A percentile compares a stretch with the other conserved stretches of the same genome.
Evolutionary conservation across 257 asterid genomes (phyloP).

Genomic region (Osmanthus fragrans): DNA sequence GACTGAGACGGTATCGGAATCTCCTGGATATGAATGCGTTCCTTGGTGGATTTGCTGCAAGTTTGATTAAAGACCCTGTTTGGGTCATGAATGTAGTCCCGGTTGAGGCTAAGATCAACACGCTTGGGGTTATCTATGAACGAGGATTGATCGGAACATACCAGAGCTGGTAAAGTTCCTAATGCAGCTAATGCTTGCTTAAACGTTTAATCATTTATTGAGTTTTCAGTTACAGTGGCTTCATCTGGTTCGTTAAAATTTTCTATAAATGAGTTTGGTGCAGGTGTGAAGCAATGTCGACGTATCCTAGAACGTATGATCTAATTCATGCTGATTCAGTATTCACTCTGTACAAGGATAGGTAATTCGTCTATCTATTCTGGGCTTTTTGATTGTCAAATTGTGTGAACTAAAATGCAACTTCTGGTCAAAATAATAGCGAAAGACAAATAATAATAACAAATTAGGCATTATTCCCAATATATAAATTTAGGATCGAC

Average conservation of each 20-base stretch:
- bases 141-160: constrained; percentile 87
- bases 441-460: background rate
- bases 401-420: background rate
- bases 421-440: background rate
- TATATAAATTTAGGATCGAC: no score
- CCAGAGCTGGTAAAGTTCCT: constrained; percentile 63
- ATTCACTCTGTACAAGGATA: constrained; percentile 64
- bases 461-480: no score
- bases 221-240: background rate
- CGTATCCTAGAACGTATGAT: constrained; percentile 87
- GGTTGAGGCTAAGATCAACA: constrained; percentile 54
- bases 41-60: constrained; percentile 89
- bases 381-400: background rate
- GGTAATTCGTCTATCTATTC: constrained; percentile 28
- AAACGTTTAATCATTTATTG: background rate
- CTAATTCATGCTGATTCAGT: constrained; percentile 76
- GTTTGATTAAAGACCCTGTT: constrained; percentile 50
- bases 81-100: constrained; percentile 94
- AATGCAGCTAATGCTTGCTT: background rate
- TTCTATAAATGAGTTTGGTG: background rate
- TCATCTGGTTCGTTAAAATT: background rate
- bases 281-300: constrained; percentile 96
- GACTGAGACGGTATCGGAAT: constrained; percentile 68
- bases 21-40: constrained; percentile 82
- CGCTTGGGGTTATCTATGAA: constrained; percentile 76